phyloP scores from a whole-genome alignment of 2,329 filamentous ascomycete genomes.

The Penicillium polonicum region DNA sequence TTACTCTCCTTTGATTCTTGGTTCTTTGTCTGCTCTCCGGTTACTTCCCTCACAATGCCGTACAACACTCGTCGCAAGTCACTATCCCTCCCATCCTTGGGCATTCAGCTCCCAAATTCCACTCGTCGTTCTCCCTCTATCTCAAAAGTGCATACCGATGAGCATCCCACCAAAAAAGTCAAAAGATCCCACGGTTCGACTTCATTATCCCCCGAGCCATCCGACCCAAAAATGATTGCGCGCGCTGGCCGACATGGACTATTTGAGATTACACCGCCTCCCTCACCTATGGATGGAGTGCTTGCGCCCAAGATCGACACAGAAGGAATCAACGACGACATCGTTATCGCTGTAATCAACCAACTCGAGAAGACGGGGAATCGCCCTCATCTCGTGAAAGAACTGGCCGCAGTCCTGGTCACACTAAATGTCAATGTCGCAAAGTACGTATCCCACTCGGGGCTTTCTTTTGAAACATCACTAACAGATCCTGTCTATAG shows the following conservation, averaged over 20 bases:
- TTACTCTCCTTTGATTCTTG: constrained; percentile 5
- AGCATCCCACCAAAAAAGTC: constrained; percentile 62
- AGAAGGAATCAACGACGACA: constrained; percentile 86
- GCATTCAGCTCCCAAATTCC: constrained; percentile 73
- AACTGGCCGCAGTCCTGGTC: constrained; percentile 77
- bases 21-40: constrained; percentile 18
- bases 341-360: constrained; percentile 85
- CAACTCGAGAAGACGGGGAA: constrained; percentile 89
- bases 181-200: constrained; percentile 71
- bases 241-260: constrained; percentile 47
- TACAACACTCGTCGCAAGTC: constrained; percentile 98
- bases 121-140: constrained; percentile 59
- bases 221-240: constrained; percentile 27
- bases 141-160: constrained; percentile 62
- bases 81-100: constrained; percentile 85
- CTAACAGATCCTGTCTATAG: constrained; percentile 49
- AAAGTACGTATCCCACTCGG: constrained; percentile 64
- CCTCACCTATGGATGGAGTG: constrained; percentile 61
- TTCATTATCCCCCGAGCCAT: constrained; percentile 44
- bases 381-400: constrained; percentile 89
- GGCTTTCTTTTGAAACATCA: constrained; percentile 10
- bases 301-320: constrained; percentile 65
- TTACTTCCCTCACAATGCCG: constrained; percentile 61
- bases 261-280: constrained; percentile 74
- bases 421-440: constrained; percentile 78